Conservation (phyloP, 768 basidiomycete species). For the Pulveroboletus ravenelii region DNA sequence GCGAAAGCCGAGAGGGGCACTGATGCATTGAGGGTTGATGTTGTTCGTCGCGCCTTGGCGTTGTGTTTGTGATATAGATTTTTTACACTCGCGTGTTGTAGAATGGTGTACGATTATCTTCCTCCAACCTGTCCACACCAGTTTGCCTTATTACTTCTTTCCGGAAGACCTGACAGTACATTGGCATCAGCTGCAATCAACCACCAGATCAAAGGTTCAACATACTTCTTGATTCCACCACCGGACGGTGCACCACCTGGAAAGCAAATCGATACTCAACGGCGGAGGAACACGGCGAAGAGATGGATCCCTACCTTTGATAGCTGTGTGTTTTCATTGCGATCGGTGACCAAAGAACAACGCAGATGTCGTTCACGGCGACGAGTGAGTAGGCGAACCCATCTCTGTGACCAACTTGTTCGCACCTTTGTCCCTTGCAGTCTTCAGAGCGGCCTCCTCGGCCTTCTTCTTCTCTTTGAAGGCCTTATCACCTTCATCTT, state of each 20-base stretch:
- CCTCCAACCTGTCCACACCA: not conserved
- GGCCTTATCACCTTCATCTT: slow-evolving; percentile 63
- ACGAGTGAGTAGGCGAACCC: not conserved
- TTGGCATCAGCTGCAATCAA: slow-evolving; percentile 5
- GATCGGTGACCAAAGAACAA: not conserved
- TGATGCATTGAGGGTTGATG: slow-evolving; percentile 31
- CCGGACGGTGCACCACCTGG: slow-evolving; percentile 60
- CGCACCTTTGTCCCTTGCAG: slow-evolving; percentile 68
- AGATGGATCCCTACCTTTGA: slow-evolving; percentile 24
- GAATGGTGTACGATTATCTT: not conserved
- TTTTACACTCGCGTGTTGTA: not conserved
- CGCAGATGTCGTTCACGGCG: not conserved
- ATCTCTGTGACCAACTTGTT: not conserved
- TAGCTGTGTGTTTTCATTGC: slow-evolving; percentile 15
- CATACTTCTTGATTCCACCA: slow-evolving; percentile 85
- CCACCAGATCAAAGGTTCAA: slow-evolving; percentile 11
- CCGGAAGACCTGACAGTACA: slow-evolving; percentile 53
- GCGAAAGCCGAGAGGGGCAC: slow-evolving; percentile 49
- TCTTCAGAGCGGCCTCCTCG: slow-evolving; percentile 69
- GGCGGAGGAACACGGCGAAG: slow-evolving; percentile 3
- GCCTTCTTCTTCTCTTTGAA: slow-evolving; percentile 77
- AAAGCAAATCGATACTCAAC: not conserved
- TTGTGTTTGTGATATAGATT: not conserved
- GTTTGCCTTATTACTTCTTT: slow-evolving; percentile 56
- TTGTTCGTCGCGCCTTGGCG: not conserved